phyloP scores from a whole-genome alignment of 768 basidiomycete genomes.

The Suillus ampliporus region DNA sequence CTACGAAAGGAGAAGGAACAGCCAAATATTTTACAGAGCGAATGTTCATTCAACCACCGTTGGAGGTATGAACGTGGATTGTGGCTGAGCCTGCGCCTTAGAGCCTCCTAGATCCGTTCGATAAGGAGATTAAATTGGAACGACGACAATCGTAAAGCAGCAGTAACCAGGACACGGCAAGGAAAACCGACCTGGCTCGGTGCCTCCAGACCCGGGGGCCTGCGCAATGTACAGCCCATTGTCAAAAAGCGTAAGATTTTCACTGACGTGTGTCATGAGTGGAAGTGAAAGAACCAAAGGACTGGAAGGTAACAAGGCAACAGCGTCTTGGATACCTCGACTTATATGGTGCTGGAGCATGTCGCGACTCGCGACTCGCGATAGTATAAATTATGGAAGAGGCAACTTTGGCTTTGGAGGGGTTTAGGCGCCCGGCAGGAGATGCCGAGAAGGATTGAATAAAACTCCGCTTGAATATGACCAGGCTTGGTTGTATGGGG shows the following conservation, averaged over 20 bases:
- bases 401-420: neutral
- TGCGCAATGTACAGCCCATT: neutral
- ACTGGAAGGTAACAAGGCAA: conserved; percentile 8
- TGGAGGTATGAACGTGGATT: neutral
- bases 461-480: conserved; percentile 31
- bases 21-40: neutral
- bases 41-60: no score
- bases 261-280: neutral
- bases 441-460: conserved; percentile 25
- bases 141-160: neutral
- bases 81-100: neutral
- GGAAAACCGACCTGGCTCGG: neutral
- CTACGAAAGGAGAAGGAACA: neutral
- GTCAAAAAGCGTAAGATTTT: no score
- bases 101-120: neutral
- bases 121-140: neutral
- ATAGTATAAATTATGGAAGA: no score
- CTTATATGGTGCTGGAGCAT: neutral
- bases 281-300: neutral
- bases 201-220: neutral
- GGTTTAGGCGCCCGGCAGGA: conserved; percentile 23
- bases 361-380: no score
- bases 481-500: conserved; percentile 35
- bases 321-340: neutral
- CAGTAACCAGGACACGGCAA: neutral